These are phyloP conservation scores for Ophidiomyces ophidiicola DNA, from an alignment of 2,329 filamentous ascomycete species.

Conservation along the genomic window DNA sequence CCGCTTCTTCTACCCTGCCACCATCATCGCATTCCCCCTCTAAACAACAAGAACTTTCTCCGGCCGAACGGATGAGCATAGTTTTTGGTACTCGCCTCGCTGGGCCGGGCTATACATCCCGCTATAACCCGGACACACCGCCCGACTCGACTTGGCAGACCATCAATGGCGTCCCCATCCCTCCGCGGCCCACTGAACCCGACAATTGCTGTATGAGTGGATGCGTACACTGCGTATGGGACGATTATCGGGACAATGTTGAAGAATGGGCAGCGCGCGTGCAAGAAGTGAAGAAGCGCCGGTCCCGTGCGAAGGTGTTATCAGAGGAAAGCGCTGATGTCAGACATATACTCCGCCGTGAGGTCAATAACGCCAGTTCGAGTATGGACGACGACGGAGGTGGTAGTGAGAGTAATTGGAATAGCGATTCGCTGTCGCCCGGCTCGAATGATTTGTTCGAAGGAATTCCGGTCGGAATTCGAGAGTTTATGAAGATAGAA, in stretches of 20 bases:
- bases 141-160: conserved; percentile 44
- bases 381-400: conserved; percentile 74
- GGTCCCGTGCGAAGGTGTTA: conserved; percentile 22
- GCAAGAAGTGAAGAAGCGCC: conserved; percentile 45
- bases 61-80: conserved; percentile 46
- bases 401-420: conserved; percentile 60
- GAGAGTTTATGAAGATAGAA: conserved; percentile 95
- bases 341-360: conserved; percentile 25
- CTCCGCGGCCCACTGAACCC: conserved; percentile 73
- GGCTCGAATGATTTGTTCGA: conserved; percentile 56
- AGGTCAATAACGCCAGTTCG: conserved; percentile 38
- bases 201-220: conserved; percentile 99
- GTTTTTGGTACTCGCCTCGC: conserved; percentile 72
- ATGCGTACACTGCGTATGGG: conserved; percentile 96
- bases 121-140: conserved; percentile 42
- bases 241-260: conserved; percentile 77
- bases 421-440: conserved; percentile 27
- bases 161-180: conserved; percentile 69
- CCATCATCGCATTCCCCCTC: not conserved
- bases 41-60: conserved; percentile 14
- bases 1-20: conserved; percentile 6
- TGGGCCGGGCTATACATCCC: conserved; percentile 57
- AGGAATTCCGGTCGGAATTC: conserved; percentile 77
- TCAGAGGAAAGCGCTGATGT: conserved; percentile 20
- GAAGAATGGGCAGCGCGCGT: conserved; percentile 69